These are phyloP conservation scores for Saccharomycopsis fibuligera DNA, from an alignment of 805 yeast genomes.

Conservation along the genomic window DNA sequence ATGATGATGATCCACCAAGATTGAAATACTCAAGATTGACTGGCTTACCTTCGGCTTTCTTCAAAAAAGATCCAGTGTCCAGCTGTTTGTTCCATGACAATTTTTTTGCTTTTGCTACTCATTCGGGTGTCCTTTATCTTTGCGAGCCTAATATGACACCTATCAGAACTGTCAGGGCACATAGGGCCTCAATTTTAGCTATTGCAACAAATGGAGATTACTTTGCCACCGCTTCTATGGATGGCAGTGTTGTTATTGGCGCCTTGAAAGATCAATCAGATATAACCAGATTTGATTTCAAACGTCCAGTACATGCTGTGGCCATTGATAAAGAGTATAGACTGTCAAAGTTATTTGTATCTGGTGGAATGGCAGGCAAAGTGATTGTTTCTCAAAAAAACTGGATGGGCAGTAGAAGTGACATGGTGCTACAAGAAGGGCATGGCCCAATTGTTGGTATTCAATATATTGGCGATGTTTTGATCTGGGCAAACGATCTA, in stretches of 20 bases:
- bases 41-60: conserved; percentile 63
- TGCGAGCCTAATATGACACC: conserved; percentile 52
- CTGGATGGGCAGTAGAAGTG: conserved; percentile 83
- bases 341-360: conserved; percentile 57
- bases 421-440: conserved; percentile 52
- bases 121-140: conserved; percentile 74
- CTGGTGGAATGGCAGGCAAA: conserved; percentile 89
- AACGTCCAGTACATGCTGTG: conserved; percentile 83
- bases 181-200: conserved; percentile 75
- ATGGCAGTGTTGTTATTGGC: conserved; percentile 86
- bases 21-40: conserved; percentile 68
- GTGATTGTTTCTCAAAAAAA: conserved; percentile 67
- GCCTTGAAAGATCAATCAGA: conserved; percentile 56
- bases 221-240: conserved; percentile 87
- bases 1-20: conserved; percentile 47
- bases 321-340: conserved; percentile 68
- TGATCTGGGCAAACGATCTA: conserved; percentile 78
- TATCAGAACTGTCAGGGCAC: conserved; percentile 73
- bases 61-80: conserved; percentile 72
- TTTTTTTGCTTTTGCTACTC: conserved; percentile 78
- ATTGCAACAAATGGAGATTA: conserved; percentile 65
- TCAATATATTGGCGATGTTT: conserved; percentile 52
- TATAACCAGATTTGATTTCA: conserved; percentile 70
- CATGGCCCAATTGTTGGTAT: conserved; percentile 70
- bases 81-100: conserved; percentile 53